Base-by-base conservation (phyloP, 208 protist genomes). In the Sergeia podlipaevii region DNA sequence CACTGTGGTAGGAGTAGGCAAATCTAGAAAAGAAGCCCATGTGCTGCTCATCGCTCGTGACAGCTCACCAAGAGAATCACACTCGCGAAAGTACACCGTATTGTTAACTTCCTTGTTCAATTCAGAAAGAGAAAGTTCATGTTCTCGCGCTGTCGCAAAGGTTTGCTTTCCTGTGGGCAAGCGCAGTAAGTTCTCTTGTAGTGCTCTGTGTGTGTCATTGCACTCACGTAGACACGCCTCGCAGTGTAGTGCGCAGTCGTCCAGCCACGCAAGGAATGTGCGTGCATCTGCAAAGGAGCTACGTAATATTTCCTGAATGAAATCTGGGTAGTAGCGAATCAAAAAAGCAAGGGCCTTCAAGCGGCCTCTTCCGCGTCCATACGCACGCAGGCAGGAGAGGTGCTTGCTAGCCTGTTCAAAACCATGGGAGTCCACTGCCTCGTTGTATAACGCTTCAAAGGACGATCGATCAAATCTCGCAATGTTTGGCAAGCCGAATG, bases 401-500 rank as follows among this genome's bases (percentile, higher is more conserved):
- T 63, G 30, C 48, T 38, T 17, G 20, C 60, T 28, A 0, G 84
- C 84, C 3, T 48, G 32, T 2, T 18, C 8, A 36, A 85, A 88
- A 8, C 58, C 70, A 0, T 48, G 3, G 1, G 80, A 89, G 30
- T 58, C 53, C 21, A 70, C 60, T 10, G 80, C 43, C 0, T 70
- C 70, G 0, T 49, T 58, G 55, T 80, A 71, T 13, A 92, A 50
- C 17, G 56, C 36, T 36, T 70, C 36, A 7, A 88, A 59, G 18
- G 46, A 47, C 24, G 11, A 13, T 13, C 43, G 21, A 23, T 56
- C 36, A 13, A 48, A 15, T 15, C 48, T 55, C 21, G 44, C 38
- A n/a, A 86, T 46, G 57, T 89, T 92, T n/a, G 84, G 84, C 4
- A 92, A 55, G 30, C 62, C 61, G 60, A 78, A 67, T 0, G 84